Percentiles rank a stretch among this genome's conserved stretches.
Evolutionary conservation across 1,139 yeast species (phyloP).

Genomic region (Lodderomyces pseudojiufengensis): DNA sequence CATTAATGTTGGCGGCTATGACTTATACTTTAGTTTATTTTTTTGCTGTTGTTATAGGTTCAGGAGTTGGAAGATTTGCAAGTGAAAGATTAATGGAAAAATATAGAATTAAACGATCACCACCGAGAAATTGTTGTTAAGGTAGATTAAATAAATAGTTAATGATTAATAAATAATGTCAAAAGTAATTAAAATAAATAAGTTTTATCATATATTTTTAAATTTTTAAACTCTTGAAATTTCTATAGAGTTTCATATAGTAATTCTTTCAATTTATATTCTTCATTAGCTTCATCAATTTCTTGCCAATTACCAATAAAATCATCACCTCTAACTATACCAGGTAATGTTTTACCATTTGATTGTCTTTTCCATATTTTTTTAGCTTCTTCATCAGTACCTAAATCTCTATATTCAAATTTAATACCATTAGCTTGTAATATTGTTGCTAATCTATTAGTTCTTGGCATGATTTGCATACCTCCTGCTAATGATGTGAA

Average conservation of each 20-base stretch:
- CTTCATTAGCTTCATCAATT: slow-evolving; percentile 82
- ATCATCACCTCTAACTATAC: slow-evolving; percentile 90
- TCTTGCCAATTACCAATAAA: slow-evolving; percentile 80
- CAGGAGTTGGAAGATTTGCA: slow-evolving; percentile 64
- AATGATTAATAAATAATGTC: no score
- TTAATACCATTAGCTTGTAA: slow-evolving; percentile 70
- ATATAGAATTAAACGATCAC: slow-evolving; percentile 11
- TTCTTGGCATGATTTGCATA: slow-evolving; percentile 75
- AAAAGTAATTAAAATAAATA: no score
- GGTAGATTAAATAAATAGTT: no score
- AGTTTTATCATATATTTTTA: no score
- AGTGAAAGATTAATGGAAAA: slow-evolving; percentile 49
- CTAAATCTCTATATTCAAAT: slow-evolving; percentile 72
- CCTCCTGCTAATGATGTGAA: slow-evolving; percentile 91
- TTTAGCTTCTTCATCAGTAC: slow-evolving; percentile 84
- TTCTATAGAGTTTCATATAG: slow-evolving; percentile 49
- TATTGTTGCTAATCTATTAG: slow-evolving; percentile 73
- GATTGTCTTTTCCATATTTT: slow-evolving; percentile 80
- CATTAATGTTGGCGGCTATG: slow-evolving; percentile 78
- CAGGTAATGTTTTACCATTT: slow-evolving; percentile 77
- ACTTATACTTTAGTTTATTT: slow-evolving; percentile 60
- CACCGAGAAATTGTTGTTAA: slow-evolving; percentile 13
- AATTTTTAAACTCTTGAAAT: no score
- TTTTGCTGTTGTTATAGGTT: slow-evolving; percentile 68
- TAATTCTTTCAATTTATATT: slow-evolving; percentile 61